Percentiles rank a stretch among this genome's conserved stretches.
Conservation (phyloP, 139 green algal species). For the Yamagishiella unicocca region DNA sequence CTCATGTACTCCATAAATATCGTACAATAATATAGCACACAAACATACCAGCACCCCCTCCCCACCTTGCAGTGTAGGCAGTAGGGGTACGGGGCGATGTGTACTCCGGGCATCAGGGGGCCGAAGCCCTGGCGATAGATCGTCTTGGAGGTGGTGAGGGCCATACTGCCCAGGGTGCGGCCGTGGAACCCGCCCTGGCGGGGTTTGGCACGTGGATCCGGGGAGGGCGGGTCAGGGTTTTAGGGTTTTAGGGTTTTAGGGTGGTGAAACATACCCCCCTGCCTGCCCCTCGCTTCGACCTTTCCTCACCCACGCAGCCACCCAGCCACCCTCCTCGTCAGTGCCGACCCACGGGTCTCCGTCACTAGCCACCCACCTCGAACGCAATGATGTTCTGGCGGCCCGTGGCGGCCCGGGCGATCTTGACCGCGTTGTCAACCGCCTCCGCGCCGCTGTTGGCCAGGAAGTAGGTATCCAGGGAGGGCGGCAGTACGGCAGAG, state of each 20-base stretch:
- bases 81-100: conserved; percentile 84
- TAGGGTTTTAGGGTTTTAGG: no score
- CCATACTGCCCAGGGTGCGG: conserved; percentile 85
- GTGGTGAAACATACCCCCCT: no score
- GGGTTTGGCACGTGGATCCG: not conserved
- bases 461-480: conserved; percentile 28
- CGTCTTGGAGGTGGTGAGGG: conserved; percentile 85
- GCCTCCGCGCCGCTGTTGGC: conserved; percentile 77
- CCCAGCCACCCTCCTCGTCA: no score
- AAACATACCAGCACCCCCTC: not conserved
- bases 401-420: conserved; percentile 80
- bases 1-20: no score
- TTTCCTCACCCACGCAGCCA: no score
- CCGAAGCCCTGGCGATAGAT: conserved; percentile 83
- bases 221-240: no score
- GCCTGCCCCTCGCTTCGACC: no score
- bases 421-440: conserved; percentile 91
- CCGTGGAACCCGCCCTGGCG: conserved; percentile 84
- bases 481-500: conserved; percentile 19
- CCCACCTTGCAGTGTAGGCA: conserved; percentile 87
- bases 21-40: not conserved
- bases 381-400: conserved; percentile 86
- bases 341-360: no score
- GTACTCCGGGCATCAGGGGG: conserved; percentile 76
- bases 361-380: conserved; percentile 69